Evolutionary conservation across 495 filamentous ascomycete genomes (phyloP).

Genomic region (Neurospora sp.): DNA sequence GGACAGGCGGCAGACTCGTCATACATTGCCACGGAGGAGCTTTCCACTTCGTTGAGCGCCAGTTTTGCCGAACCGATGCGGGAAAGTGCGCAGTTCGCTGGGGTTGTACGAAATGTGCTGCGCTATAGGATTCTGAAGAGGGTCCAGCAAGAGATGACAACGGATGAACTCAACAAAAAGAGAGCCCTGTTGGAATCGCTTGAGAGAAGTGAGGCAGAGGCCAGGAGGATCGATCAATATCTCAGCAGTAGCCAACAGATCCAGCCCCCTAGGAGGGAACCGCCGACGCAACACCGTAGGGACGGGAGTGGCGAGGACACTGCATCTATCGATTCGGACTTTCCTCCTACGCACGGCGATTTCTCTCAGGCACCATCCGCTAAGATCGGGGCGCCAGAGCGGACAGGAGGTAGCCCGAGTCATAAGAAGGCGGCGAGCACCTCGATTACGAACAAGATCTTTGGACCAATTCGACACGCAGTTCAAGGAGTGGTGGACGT

Average conservation of each 20-base stretch:
- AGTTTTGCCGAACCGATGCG: conserved; percentile 95
- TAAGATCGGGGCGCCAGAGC: conserved; percentile 44
- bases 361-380: conserved; percentile 49
- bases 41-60: conserved; percentile 71
- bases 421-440: conserved; percentile 71
- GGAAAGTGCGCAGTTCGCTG: conserved; percentile 93
- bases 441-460: conserved; percentile 86
- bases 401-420: conserved; percentile 24
- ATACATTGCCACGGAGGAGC: conserved; percentile 89
- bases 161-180: conserved; percentile 81
- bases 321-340: conserved; percentile 84
- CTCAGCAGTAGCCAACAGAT: conserved; percentile 57
- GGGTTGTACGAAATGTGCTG: conserved; percentile 79
- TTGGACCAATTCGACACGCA: conserved; percentile 86
- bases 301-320: conserved; percentile 54
- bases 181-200: conserved; percentile 65
- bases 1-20: conserved; percentile 94
- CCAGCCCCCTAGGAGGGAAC: conserved; percentile 42
- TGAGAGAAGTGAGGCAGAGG: conserved; percentile 82
- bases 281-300: conserved; percentile 34
- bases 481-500: conserved; percentile 93
- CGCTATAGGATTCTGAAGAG: conserved; percentile 84
- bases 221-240: conserved; percentile 85
- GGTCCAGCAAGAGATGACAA: conserved; percentile 94
- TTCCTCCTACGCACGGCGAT: conserved; percentile 80